Percentiles rank a stretch among this genome's conserved stretches.
Conservation (phyloP, 768 basidiomycete genomes). For the Pleurotus tuoliensis region DNA sequence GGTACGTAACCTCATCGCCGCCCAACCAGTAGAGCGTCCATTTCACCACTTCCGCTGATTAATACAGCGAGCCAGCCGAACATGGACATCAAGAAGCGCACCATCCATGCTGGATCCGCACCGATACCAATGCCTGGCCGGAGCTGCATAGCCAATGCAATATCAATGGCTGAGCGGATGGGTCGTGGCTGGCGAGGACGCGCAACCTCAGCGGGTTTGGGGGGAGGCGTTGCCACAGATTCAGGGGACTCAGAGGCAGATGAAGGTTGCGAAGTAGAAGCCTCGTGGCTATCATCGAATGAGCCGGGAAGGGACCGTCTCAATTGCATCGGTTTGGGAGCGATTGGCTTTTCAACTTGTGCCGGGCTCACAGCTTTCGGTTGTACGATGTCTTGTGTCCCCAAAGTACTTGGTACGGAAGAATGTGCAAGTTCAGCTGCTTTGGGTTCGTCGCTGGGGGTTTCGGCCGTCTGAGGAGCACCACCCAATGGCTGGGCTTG, state of each 20-base stretch:
- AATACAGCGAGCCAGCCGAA: constrained; percentile 75
- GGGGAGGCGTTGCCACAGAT: constrained; percentile 4
- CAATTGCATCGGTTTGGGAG: constrained; percentile 10
- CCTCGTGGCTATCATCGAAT: constrained; percentile 17
- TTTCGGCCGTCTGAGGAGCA: not conserved
- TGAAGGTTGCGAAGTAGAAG: not conserved
- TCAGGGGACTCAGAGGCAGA: not conserved
- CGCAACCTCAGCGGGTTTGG: constrained; percentile 1
- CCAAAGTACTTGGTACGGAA: not conserved
- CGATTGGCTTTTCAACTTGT: not conserved
- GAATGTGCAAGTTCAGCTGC: not conserved
- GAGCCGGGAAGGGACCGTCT: constrained; percentile 24
- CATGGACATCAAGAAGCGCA: constrained; percentile 73
- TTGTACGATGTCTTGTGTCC: not conserved
- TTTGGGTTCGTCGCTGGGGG: not conserved
- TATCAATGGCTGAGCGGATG: constrained; percentile 49
- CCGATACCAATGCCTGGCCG: constrained; percentile 67
- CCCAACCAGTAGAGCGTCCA: constrained; percentile 6
- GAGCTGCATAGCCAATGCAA: constrained; percentile 76
- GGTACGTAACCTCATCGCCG: not conserved
- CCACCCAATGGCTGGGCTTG: not conserved
- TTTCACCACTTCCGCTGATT: constrained; percentile 33
- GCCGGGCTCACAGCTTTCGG: not conserved
- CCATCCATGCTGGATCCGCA: constrained; percentile 76
- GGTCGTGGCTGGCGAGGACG: constrained; percentile 3